Base-by-base conservation (phyloP, 495 filamentous ascomycete species). In the Hypoxylon fuscum region DNA sequence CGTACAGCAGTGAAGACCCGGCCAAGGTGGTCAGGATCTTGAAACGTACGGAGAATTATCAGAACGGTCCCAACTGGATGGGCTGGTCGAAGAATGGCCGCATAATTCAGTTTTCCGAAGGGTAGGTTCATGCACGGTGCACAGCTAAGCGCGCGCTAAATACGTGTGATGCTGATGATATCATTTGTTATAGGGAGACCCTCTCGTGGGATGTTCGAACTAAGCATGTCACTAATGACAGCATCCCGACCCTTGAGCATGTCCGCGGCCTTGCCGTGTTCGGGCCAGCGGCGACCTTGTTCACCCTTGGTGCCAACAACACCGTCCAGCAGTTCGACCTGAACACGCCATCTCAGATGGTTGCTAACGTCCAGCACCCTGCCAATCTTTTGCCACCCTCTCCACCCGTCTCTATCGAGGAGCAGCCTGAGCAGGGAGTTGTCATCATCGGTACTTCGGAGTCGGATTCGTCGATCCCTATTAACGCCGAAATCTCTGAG, bases 1-100 rank as follows among this genome's bases (percentile, higher is more conserved):
- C 88, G 12, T 85, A 91, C 35, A 87, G 80, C 35, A 87, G 85
- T 63, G 88, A 89, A 35, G 83, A 93, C 46, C 85, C 89, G 15
- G 87, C 88, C 51, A 91, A 91, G 68, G 90, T 96, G 4, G 96
- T 98, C 55, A 82, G 95, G 44, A 87, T 96, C 3, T 75, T 99
- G 45, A 96, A 93, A 76, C 81, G 88, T 66, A 85, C 85, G 4
- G 92, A 97, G 62, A 84, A 85, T 60, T 89, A 82, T 48, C 78
- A 85, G 25, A 76, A 86, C 10, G 92, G 92, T 8, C 90, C 89
- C 15, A 96, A 96, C 72, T 99, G 94, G 94, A 90, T 96, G 82
- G 90, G 85, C 20, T 99, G 95, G 95, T 98, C 96, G 2, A 98
- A 96, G 78, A 97, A 96, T 78, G 95, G 95, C 22, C 88, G 91